Evolutionary conservation across 129 eudicot species (phyloP).

Genomic region (Kitagawia praeruptora): DNA sequence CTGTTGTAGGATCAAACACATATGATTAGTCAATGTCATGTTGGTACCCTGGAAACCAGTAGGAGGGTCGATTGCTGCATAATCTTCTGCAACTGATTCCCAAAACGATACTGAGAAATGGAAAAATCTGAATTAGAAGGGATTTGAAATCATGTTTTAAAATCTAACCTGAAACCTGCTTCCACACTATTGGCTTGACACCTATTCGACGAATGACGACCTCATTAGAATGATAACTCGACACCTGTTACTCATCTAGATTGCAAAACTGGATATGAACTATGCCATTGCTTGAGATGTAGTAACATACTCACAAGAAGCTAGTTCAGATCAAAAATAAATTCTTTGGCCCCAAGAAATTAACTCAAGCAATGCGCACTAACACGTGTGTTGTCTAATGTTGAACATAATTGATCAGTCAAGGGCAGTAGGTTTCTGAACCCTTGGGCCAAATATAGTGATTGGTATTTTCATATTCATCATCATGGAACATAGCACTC

Average conservation of each 20-base stretch:
- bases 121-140: background rate
- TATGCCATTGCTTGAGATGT: background rate
- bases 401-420: background rate
- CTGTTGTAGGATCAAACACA: background rate
- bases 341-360: background rate
- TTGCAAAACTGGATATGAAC: background rate
- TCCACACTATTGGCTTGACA: background rate
- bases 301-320: background rate
- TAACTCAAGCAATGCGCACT: background rate
- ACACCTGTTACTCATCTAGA: background rate
- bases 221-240: background rate
- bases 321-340: background rate
- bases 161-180: background rate
- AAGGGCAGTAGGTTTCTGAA: background rate
- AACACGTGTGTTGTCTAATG: background rate
- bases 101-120: constrained; percentile 60
- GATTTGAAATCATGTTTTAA: background rate
- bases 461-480: background rate
- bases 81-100: constrained; percentile 75
- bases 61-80: constrained; percentile 71
- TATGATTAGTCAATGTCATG: background rate
- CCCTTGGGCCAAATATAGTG: background rate
- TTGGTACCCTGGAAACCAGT: constrained; percentile 79
- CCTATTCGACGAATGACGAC: background rate
- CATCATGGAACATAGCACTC: background rate